Percentiles rank a stretch among this genome's conserved stretches.
phyloP scores from a whole-genome alignment of 2,329 filamentous ascomycete genomes.

The Ophiostoma sp. region DNA sequence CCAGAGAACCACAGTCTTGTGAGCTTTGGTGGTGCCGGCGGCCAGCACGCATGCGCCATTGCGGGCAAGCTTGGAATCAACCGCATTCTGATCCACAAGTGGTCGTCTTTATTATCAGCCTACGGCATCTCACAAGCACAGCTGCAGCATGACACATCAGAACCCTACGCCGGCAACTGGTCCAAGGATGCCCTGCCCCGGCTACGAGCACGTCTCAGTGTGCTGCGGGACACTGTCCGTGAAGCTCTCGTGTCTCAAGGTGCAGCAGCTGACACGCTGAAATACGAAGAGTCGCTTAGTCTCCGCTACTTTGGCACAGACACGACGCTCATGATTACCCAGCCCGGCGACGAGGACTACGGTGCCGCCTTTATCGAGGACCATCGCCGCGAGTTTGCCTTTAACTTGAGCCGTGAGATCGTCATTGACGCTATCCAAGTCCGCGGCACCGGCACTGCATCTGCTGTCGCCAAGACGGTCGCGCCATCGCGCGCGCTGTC shows the following conservation, averaged over 20 bases:
- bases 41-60: conserved; percentile 84
- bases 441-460: conserved; percentile 62
- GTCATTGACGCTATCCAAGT: conserved; percentile 87
- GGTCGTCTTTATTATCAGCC: conserved; percentile 81
- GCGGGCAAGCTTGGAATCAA: conserved; percentile 76
- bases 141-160: conserved; percentile 14
- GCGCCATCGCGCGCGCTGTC: conserved; percentile 43
- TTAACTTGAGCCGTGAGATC: conserved; percentile 79
- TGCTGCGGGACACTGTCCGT: conserved; percentile 68
- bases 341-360: conserved; percentile 69
- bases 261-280: neutral
- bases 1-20: conserved; percentile 81
- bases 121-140: conserved; percentile 82
- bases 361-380: conserved; percentile 77
- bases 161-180: conserved; percentile 13
- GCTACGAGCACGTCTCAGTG: conserved; percentile 30
- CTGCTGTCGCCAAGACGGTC: conserved; percentile 34
- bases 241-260: conserved; percentile 44
- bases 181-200: conserved; percentile 5
- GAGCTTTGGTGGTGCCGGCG: conserved; percentile 86
- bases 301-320: conserved; percentile 89
- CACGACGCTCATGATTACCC: conserved; percentile 76
- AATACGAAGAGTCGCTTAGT: conserved; percentile 50
- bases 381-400: conserved; percentile 88
- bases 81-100: conserved; percentile 78